Base-by-base conservation (phyloP, 805 yeast species). In the Saccharomycopsis guyanensis region DNA sequence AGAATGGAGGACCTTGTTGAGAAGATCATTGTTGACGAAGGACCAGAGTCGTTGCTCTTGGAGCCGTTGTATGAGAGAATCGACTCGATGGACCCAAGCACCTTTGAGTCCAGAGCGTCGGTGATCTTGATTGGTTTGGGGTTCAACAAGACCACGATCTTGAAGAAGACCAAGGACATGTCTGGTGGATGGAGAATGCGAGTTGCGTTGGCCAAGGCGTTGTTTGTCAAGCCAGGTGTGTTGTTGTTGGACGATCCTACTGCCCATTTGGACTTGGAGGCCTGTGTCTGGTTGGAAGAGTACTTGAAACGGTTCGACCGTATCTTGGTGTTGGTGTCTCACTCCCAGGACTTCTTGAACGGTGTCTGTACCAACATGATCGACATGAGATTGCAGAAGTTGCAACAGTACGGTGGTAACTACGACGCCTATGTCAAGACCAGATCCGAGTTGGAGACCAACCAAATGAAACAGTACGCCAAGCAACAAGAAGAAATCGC, bases 141-240 rank as follows among this genome's bases (percentile, higher is more conserved):
- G 60, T 93, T 93, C 81, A 86, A 85, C 69, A 61, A 83, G 47
- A 68, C 69, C 56, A 91, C 97, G 47, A 91, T 93, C 61, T 74
- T 76, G 64, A 93, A 93, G 77, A 83, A 82, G 70, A 93, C 98
- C 60, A 89, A 87, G 69, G 97, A 93, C 64, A 93, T 93, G 98
- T 87, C 97, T 63, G 98, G 98, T 78, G 98, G 98, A 66, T 93
- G 98, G 98, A 88, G 88, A 75, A 93, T 93, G 98, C 87, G 98
- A 72, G 98, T 93, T 53, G 97, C 98, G 38, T 75, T 93, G 53
- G 96, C 96, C 51, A 93, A 93, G 70, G 98, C 98, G 25, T 75
- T 93, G 58, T 93, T 93, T 73, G 97, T 93, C 56, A 91, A 93
- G 74, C 98, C 98, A 63, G 89, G 97, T 43, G 71, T 93, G 58